Conservation (phyloP, 208 protist genomes). For the Herpetomonas samuelpessoai region DNA sequence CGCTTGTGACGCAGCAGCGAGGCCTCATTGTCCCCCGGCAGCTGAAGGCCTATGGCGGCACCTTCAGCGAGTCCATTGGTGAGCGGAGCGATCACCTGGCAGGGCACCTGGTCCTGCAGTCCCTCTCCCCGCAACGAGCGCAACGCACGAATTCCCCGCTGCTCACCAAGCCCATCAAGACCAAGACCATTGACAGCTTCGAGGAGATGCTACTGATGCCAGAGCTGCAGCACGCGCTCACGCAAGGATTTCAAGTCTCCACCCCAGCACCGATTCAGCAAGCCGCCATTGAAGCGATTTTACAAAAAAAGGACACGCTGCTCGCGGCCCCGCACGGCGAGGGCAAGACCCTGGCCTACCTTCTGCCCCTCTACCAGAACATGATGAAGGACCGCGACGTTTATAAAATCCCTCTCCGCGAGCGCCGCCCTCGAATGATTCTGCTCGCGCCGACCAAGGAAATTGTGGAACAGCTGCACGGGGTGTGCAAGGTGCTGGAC, state of each 20-base stretch:
- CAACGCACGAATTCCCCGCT: slow-evolving; percentile 46
- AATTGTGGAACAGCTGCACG: slow-evolving; percentile 65
- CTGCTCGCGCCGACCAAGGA: slow-evolving; percentile 78
- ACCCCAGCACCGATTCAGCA: slow-evolving; percentile 85
- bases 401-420: slow-evolving; percentile 79
- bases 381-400: slow-evolving; percentile 88
- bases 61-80: slow-evolving; percentile 62
- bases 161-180: slow-evolving; percentile 58
- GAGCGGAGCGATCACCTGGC: slow-evolving; percentile 60
- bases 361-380: slow-evolving; percentile 83
- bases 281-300: slow-evolving; percentile 61
- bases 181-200: slow-evolving; percentile 59
- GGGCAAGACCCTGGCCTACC: slow-evolving; percentile 82
- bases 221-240: slow-evolving; percentile 35
- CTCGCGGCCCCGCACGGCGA: slow-evolving; percentile 84
- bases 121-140: slow-evolving; percentile 51
- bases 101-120: slow-evolving; percentile 60
- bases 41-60: slow-evolving; percentile 79
- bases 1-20: slow-evolving; percentile 22
- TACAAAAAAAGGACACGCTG: slow-evolving; percentile 65
- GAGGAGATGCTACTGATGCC: slow-evolving; percentile 50
- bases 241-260: slow-evolving; percentile 38
- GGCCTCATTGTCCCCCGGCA: slow-evolving; percentile 68
- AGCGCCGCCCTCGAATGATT: slow-evolving; percentile 81
- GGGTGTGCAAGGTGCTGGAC: slow-evolving; percentile 51